Evolutionary conservation across 2,329 filamentous ascomycete genomes (phyloP).

Genomic region (Colletotrichum chrysophilum): DNA sequence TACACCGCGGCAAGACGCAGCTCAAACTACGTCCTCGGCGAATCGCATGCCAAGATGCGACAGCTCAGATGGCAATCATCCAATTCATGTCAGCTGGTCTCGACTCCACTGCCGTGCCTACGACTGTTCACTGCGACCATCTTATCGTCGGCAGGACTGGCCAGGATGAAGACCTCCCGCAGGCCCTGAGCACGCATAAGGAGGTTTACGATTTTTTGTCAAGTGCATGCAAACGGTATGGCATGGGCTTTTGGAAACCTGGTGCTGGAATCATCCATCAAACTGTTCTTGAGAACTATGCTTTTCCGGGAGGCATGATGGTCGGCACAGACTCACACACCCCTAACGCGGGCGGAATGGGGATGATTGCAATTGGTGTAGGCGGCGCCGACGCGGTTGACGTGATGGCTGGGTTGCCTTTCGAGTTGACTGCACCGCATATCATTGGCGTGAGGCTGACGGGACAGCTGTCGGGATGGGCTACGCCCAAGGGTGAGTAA

Average conservation of each 20-base stretch:
- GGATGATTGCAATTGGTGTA: conserved; percentile 93
- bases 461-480: conserved; percentile 74
- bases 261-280: conserved; percentile 99
- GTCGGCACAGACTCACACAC: conserved; percentile 99
- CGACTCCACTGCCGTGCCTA: conserved; percentile 9
- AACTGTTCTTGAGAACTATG: conserved; percentile 98
- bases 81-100: conserved; percentile 23
- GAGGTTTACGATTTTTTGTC: conserved; percentile 93
- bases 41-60: conserved; percentile 21
- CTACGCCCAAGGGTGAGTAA: conserved; percentile 63
- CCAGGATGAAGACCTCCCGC: neutral
- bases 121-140: conserved; percentile 20
- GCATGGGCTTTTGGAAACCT: conserved; percentile 99
- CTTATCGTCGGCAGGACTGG: conserved; percentile 8
- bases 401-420: conserved; percentile 6
- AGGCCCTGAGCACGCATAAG: neutral
- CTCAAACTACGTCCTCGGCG: conserved; percentile 8
- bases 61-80: conserved; percentile 23
- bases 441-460: conserved; percentile 79
- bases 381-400: conserved; percentile 66
- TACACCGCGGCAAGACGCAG: conserved; percentile 4
- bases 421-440: conserved; percentile 62
- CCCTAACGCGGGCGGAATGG: conserved; percentile 93
- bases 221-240: conserved; percentile 94
- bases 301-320: conserved; percentile 96